These are phyloP conservation scores for Sphagnum contortum DNA, from an alignment of 225 moss, liverwort and hornwort species.

Conservation along the genomic window DNA sequence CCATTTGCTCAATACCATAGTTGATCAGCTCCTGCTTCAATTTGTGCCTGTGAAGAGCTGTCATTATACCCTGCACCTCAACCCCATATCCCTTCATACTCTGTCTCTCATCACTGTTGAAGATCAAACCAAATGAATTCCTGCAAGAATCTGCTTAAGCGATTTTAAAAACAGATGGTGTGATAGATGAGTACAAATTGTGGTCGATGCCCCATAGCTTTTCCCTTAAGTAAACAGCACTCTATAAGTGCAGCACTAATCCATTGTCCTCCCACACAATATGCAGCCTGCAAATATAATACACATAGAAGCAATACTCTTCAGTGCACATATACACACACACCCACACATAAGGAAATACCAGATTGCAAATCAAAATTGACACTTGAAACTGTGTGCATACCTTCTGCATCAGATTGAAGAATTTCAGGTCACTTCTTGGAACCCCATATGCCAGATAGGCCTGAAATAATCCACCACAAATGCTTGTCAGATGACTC, in stretches of 20 bases:
- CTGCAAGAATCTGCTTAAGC: too few species aligned
- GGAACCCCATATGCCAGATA: slow-evolving; percentile 54
- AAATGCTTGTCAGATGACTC: too few species aligned
- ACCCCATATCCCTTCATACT: too few species aligned
- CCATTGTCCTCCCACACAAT: slow-evolving; percentile 76
- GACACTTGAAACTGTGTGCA: too few species aligned
- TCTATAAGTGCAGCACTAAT: slow-evolving; percentile 80
- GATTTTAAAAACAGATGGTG: too few species aligned
- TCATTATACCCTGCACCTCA: background rate
- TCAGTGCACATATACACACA: too few species aligned
- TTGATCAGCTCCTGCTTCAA: slow-evolving; percentile 56
- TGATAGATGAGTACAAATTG: slow-evolving; percentile 45
- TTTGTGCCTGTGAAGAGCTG: slow-evolving; percentile 64
- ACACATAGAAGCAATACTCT: too few species aligned
- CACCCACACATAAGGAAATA: too few species aligned
- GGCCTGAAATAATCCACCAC: slow-evolving; percentile 15
- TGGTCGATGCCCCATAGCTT: slow-evolving; percentile 59
- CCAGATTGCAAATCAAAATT: too few species aligned
- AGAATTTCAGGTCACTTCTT: slow-evolving; percentile 51
- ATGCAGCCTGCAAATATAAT: slow-evolving; percentile 6
- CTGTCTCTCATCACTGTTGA: too few species aligned
- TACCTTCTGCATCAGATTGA: slow-evolving; percentile 48
- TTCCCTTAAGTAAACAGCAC: slow-evolving; percentile 61
- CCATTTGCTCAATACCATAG: slow-evolving; percentile 48
- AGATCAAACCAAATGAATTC: too few species aligned